Percentiles rank a stretch among this genome's conserved stretches.
phyloP scores from a whole-genome alignment of 352 stramenopile species.

The Phytophthora lateralis region DNA sequence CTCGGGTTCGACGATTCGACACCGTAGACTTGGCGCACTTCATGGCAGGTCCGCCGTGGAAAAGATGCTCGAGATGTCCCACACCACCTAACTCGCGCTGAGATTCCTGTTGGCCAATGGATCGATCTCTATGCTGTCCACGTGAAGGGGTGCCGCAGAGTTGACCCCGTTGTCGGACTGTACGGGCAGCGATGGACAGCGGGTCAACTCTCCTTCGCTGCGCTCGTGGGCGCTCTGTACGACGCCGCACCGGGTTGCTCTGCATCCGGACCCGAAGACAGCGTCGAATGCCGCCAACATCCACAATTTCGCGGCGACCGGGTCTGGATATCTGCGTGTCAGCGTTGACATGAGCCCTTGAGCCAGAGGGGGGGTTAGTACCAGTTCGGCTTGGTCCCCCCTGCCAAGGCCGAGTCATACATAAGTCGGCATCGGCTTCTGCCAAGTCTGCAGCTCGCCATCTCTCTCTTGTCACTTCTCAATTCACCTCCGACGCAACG shows the following conservation, averaged over 20 bases:
- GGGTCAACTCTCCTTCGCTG: slow-evolving; percentile 16
- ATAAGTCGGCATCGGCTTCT: background rate
- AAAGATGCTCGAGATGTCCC: slow-evolving; percentile 17
- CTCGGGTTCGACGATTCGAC: slow-evolving; percentile 9
- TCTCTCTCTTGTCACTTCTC: slow-evolving; percentile 27
- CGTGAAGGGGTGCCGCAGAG: slow-evolving; percentile 5
- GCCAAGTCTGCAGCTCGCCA: slow-evolving; percentile 5
- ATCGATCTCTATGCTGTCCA: slow-evolving; percentile 14
- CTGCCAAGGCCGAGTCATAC: background rate
- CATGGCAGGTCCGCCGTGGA: background rate
- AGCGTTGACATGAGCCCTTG: slow-evolving; percentile 20
- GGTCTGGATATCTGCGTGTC: slow-evolving; percentile 20
- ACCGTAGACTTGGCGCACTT: background rate
- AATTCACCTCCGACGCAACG: slow-evolving; percentile 22
- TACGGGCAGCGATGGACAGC: background rate
- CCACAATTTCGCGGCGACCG: slow-evolving; percentile 27
- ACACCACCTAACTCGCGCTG: background rate
- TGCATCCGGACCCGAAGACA: slow-evolving; percentile 20
- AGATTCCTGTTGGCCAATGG: slow-evolving; percentile 12
- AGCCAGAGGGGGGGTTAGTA: slow-evolving; percentile 7
- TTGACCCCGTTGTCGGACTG: slow-evolving; percentile 6
- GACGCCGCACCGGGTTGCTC: background rate
- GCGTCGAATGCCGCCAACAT: slow-evolving; percentile 15
- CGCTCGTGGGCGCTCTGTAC: slow-evolving; percentile 3
- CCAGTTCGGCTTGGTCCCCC: slow-evolving; percentile 12